Percentiles rank a stretch among this genome's conserved stretches.
Evolutionary conservation across 2,329 filamentous ascomycete genomes (phyloP).

Genomic region (Ophiosphaerella narmari): DNA sequence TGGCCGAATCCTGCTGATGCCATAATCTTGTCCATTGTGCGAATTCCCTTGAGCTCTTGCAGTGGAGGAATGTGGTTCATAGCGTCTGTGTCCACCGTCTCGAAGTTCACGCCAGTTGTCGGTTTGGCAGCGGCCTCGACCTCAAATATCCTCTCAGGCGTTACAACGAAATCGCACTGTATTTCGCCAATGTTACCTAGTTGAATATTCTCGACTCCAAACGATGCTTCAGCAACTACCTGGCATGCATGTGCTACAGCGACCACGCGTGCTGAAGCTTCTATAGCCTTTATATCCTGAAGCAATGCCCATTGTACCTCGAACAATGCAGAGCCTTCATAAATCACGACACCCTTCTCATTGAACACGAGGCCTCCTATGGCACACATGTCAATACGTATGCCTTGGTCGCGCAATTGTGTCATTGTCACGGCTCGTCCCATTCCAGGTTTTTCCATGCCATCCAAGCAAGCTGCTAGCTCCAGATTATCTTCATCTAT

Average conservation of each 20-base stretch:
- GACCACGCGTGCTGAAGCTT: constrained; percentile 30
- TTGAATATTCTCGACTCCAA: constrained; percentile 24
- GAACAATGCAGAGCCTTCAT: constrained; percentile 50
- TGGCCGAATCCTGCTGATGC: constrained; percentile 16
- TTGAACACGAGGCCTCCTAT: constrained; percentile 50
- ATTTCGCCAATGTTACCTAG: constrained; percentile 46
- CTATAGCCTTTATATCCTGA: constrained; percentile 39
- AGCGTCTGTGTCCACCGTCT: constrained; percentile 42
- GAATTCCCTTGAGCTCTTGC: constrained; percentile 44
- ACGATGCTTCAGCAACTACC: constrained; percentile 40
- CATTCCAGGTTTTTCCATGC: constrained; percentile 49
- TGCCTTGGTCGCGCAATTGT: constrained; percentile 38
- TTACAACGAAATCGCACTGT: constrained; percentile 50
- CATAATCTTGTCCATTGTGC: constrained; percentile 44
- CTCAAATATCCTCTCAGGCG: constrained; percentile 39
- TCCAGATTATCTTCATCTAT: constrained; percentile 35
- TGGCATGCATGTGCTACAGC: constrained; percentile 51
- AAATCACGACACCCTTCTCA: constrained; percentile 45
- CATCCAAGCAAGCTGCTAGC: constrained; percentile 49
- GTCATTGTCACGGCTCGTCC: constrained; percentile 42
- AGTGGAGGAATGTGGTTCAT: constrained; percentile 46
- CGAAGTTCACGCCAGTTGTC: constrained; percentile 46
- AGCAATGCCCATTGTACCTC: constrained; percentile 53
- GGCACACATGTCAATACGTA: constrained; percentile 45
- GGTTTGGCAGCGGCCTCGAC: constrained; percentile 41